These are phyloP conservation scores for Jimgerdemannia lactiflua DNA, from an alignment of 192 early-diverging fungal genomes.

Conservation along the genomic window DNA sequence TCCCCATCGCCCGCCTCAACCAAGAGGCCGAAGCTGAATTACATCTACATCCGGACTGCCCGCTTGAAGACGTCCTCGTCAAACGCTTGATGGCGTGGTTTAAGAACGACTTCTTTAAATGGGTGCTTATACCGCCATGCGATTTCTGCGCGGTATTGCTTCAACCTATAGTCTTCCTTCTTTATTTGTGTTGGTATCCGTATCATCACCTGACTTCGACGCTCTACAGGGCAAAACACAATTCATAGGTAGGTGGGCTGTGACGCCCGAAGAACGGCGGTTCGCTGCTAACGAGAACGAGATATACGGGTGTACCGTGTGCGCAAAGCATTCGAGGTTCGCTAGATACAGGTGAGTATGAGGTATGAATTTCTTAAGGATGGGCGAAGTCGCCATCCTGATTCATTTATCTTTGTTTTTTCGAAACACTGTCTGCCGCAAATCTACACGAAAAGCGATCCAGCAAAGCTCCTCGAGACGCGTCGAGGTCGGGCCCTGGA, in stretches of 20 bases:
- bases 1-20: slow-evolving; percentile 36
- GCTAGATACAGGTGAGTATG: slow-evolving; percentile 43
- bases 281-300: slow-evolving; percentile 41
- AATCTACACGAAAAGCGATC: slow-evolving; percentile 35
- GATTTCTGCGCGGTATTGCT: slow-evolving; percentile 32
- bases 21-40: slow-evolving; percentile 35
- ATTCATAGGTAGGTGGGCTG: slow-evolving; percentile 4
- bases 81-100: slow-evolving; percentile 47
- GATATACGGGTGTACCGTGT: slow-evolving; percentile 33
- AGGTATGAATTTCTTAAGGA: too few relatives aligned
- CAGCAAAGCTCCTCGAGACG: slow-evolving; percentile 37
- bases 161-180: too few relatives aligned
- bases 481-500: slow-evolving; percentile 51
- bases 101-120: slow-evolving; percentile 49
- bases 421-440: too few relatives aligned
- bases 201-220: too few relatives aligned
- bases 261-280: slow-evolving; percentile 30
- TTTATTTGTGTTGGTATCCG: too few relatives aligned
- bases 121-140: slow-evolving; percentile 45
- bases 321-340: slow-evolving; percentile 35
- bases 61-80: slow-evolving; percentile 11
- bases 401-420: too few relatives aligned
- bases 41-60: slow-evolving; percentile 22
- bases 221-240: slow-evolving; percentile 26
- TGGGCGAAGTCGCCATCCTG: too few relatives aligned